A percentile compares a stretch with the other conserved stretches of the same genome.
Conservation (phyloP, 2,329 filamentous ascomycete species). For the Penicillium sp. region DNA sequence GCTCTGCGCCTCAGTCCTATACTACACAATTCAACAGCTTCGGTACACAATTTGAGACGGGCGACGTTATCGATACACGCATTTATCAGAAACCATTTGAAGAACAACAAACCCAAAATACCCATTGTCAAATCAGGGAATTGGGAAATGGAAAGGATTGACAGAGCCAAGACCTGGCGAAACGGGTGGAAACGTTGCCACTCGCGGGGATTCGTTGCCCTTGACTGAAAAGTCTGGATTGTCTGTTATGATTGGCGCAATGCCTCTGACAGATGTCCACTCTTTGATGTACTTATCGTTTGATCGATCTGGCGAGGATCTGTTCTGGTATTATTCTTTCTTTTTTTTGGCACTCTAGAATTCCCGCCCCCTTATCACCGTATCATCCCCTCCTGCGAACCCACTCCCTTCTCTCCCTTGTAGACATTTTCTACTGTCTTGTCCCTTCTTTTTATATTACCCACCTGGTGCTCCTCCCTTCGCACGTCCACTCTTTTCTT, state of each 20-base stretch:
- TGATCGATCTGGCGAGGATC: conserved; percentile 14
- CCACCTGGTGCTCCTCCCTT: conserved; percentile 7
- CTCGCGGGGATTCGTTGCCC: conserved; percentile 17
- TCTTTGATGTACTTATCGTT: conserved; percentile 20
- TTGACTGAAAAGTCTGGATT: conserved; percentile 10
- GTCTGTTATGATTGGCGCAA: conserved; percentile 12
- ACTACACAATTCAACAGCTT: not conserved
- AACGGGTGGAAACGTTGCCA: conserved; percentile 16
- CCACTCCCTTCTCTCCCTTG: conserved; percentile 16
- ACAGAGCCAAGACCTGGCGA: not conserved
- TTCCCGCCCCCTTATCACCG: conserved; percentile 17
- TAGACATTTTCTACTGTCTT: conserved; percentile 22
- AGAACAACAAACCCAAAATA: not conserved
- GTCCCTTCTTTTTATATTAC: conserved; percentile 20
- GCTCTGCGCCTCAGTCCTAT: conserved; percentile 5
- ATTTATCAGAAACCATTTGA: not conserved
- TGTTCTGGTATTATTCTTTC: conserved; percentile 9
- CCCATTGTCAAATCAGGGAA: not conserved
- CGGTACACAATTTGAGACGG: not conserved
- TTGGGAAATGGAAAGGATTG: conserved; percentile 2
- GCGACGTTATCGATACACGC: not conserved
- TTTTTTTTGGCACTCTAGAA: conserved; percentile 5
- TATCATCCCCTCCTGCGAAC: conserved; percentile 12
- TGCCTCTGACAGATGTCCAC: conserved; percentile 21
- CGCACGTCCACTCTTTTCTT: conserved; percentile 7